Evolutionary conservation across 2,329 filamentous ascomycete genomes (phyloP).

Genomic region (Aciculosporium take): DNA sequence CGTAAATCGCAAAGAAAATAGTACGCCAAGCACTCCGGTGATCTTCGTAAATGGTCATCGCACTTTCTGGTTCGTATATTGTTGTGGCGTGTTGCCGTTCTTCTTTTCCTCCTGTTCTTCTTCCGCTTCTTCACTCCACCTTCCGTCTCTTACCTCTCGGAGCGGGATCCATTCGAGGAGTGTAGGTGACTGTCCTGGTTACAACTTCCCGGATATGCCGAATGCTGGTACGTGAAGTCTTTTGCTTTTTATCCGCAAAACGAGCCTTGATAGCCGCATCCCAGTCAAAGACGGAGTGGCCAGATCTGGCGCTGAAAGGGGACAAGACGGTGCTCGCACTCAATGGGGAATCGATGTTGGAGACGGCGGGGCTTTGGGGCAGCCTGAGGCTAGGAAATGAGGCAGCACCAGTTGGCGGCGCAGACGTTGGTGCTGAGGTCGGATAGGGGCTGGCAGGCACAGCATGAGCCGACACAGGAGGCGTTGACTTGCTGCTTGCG

Average conservation of each 20-base stretch:
- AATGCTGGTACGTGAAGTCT: constrained; percentile 44
- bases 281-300: constrained; percentile 66
- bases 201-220: constrained; percentile 76
- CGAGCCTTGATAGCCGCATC: constrained; percentile 54
- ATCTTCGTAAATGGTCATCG: not conserved
- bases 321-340: constrained; percentile 49
- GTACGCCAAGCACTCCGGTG: constrained; percentile 1
- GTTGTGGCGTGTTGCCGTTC: not conserved
- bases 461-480: constrained; percentile 23
- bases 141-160: constrained; percentile 89
- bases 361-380: constrained; percentile 59
- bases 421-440: constrained; percentile 38
- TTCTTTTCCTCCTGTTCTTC: not conserved
- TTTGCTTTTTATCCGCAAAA: constrained; percentile 46
- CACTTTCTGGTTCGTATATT: not conserved
- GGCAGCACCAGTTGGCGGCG: constrained; percentile 45
- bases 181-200: constrained; percentile 88
- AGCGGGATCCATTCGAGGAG: constrained; percentile 70
- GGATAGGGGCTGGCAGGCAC: constrained; percentile 37
- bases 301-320: constrained; percentile 55
- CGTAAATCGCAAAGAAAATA: constrained; percentile 5
- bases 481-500: constrained; percentile 18
- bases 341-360: constrained; percentile 52
- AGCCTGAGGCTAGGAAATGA: constrained; percentile 57
- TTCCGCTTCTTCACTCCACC: constrained; percentile 25